These are phyloP conservation scores for Sungouiozyma intestinalis DNA, from an alignment of 805 yeast genomes.

Conservation along the genomic window DNA sequence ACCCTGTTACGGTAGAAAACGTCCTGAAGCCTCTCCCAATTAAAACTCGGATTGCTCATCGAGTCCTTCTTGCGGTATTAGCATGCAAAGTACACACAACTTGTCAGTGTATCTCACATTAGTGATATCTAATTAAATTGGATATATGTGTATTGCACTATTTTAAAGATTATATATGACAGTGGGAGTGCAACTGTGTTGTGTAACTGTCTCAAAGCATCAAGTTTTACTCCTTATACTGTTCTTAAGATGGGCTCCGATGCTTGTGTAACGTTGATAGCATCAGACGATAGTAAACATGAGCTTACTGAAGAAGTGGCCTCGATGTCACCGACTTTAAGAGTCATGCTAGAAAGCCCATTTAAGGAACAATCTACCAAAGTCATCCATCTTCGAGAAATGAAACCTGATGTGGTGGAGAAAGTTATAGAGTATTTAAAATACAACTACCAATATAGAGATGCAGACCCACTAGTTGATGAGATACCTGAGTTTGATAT, in stretches of 20 bases:
- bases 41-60: constrained; percentile 33
- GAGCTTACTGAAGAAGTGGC: constrained; percentile 67
- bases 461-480: constrained; percentile 20
- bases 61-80: neutral
- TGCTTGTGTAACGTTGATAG: constrained; percentile 48
- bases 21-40: constrained; percentile 73
- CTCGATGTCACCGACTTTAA: constrained; percentile 52
- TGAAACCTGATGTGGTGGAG: constrained; percentile 61
- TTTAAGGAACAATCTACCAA: constrained; percentile 50
- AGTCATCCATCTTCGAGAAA: constrained; percentile 43
- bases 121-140: neutral
- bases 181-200: no score
- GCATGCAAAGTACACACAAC: no score
- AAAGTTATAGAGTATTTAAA: constrained; percentile 79
- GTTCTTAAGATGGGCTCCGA: neutral
- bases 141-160: neutral
- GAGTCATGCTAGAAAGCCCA: constrained; percentile 44
- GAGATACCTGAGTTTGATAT: constrained; percentile 79
- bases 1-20: constrained; percentile 51
- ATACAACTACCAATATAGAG: constrained; percentile 53
- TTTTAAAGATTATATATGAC: no score
- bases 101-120: no score
- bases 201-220: no score
- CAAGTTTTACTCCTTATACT: no score
- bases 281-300: constrained; percentile 60